These are phyloP conservation scores for Teunomyces pallodes DNA, from an alignment of 805 yeast species.

Conservation along the genomic window DNA sequence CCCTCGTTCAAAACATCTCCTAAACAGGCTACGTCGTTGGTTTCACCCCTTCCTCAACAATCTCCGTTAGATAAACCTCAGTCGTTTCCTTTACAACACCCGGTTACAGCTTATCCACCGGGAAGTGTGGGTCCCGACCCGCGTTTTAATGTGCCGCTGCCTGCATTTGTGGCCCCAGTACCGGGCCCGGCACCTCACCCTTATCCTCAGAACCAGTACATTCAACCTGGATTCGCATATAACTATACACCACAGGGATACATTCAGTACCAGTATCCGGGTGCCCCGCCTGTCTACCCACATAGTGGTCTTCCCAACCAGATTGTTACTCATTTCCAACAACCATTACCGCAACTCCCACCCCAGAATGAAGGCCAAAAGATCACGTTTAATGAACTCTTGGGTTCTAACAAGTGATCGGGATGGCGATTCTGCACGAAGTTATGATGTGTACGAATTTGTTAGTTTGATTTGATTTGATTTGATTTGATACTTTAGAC, in stretches of 20 bases:
- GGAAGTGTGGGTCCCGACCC: slow-evolving; percentile 11
- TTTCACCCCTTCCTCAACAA: not conserved
- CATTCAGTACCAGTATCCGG: slow-evolving; percentile 28
- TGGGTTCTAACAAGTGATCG: slow-evolving; percentile 24
- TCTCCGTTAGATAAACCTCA: not conserved
- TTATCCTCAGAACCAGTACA: slow-evolving; percentile 10
- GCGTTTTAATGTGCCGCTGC: not conserved
- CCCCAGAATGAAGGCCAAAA: slow-evolving; percentile 26
- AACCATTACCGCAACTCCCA: slow-evolving; percentile 9
- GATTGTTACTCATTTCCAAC: slow-evolving; percentile 9
- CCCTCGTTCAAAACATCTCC: slow-evolving; percentile 46
- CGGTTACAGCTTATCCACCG: slow-evolving; percentile 35
- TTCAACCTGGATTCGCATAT: slow-evolving; percentile 32
- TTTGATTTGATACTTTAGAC: not conserved
- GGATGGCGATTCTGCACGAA: not conserved
- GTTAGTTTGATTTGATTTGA: slow-evolving; percentile 4
- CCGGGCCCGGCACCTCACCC: not conserved
- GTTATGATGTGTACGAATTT: slow-evolving; percentile 4
- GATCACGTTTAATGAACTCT: slow-evolving; percentile 40
- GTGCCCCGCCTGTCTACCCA: slow-evolving; percentile 9
- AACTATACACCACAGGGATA: slow-evolving; percentile 31
- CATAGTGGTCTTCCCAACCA: slow-evolving; percentile 4
- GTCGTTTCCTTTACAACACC: slow-evolving; percentile 16
- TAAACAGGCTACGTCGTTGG: slow-evolving; percentile 8
- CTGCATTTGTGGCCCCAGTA: not conserved